Conservation (phyloP, 2,329 filamentous ascomycete genomes). For the Cercospora brassicicola region DNA sequence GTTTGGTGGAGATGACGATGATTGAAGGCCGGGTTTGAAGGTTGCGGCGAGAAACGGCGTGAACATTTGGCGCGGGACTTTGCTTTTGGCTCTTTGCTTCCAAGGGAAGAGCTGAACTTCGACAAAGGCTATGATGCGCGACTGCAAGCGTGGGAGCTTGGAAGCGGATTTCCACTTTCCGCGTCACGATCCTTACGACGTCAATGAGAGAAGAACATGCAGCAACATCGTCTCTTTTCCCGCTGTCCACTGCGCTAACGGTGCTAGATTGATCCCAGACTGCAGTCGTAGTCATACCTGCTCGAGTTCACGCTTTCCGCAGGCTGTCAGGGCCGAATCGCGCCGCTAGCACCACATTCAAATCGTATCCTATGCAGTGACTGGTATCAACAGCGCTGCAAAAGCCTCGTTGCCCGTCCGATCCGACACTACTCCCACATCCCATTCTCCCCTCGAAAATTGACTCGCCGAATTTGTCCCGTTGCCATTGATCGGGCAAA, state of each 20-base stretch:
- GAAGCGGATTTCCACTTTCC: background rate
- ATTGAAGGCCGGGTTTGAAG: background rate
- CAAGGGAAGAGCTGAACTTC: background rate
- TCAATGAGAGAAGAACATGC: background rate
- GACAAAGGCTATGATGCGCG: background rate
- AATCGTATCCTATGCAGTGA: no score
- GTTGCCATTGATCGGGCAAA: no score
- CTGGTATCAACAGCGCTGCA: no score
- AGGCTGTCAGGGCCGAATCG: no score
- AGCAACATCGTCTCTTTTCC: background rate
- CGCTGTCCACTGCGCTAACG: background rate
- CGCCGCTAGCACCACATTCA: no score
- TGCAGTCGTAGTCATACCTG: no score
- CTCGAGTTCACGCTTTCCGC: no score
- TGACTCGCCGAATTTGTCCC: no score
- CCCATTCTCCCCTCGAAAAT: no score
- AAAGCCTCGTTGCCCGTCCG: no score
- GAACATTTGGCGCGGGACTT: background rate
- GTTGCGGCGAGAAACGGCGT: background rate
- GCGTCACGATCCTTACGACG: background rate
- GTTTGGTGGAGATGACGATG: conserved; percentile 31
- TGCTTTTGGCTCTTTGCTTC: background rate
- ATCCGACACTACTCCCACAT: no score
- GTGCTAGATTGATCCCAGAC: background rate
- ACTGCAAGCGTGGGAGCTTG: background rate